phyloP scores from a whole-genome alignment of 495 filamentous ascomycete species.

The Lichenothelia convexa region DNA sequence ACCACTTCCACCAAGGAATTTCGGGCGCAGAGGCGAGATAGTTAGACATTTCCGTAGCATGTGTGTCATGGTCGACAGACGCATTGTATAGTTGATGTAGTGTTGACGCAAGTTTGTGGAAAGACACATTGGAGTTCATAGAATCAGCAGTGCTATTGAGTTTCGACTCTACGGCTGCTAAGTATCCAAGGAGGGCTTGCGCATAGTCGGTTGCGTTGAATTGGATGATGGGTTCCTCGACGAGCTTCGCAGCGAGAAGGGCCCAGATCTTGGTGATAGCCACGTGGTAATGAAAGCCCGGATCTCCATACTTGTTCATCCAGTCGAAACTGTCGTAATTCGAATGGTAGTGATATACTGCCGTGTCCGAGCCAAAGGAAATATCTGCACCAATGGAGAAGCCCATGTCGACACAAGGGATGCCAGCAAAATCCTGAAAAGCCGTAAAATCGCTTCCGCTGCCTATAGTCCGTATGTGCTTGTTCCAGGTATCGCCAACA shows the following conservation, averaged over 20 bases:
- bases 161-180: constrained; percentile 33
- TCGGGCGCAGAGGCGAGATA: constrained; percentile 25
- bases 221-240: constrained; percentile 22
- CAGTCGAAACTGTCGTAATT: constrained; percentile 62
- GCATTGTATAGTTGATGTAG: constrained; percentile 29
- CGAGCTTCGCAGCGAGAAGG: constrained; percentile 21
- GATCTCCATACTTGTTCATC: constrained; percentile 55
- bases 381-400: constrained; percentile 27
- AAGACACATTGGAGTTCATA: constrained; percentile 18
- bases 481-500: constrained; percentile 40
- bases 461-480: constrained; percentile 46
- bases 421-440: constrained; percentile 56
- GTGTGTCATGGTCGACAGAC: constrained; percentile 33
- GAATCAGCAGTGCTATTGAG: constrained; percentile 1
- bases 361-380: too few species aligned
- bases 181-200: constrained; percentile 22
- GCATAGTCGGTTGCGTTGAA: constrained; percentile 27
- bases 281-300: constrained; percentile 40
- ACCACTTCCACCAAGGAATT: constrained; percentile 65
- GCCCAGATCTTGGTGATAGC: constrained; percentile 41
- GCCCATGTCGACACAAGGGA: constrained; percentile 43
- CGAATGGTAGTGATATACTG: constrained; percentile 61
- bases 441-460: constrained; percentile 59
- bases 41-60: constrained; percentile 32
- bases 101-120: constrained; percentile 28